Conservation (phyloP, 2,329 filamentous ascomycete species). For the Colletotrichum sp. region DNA sequence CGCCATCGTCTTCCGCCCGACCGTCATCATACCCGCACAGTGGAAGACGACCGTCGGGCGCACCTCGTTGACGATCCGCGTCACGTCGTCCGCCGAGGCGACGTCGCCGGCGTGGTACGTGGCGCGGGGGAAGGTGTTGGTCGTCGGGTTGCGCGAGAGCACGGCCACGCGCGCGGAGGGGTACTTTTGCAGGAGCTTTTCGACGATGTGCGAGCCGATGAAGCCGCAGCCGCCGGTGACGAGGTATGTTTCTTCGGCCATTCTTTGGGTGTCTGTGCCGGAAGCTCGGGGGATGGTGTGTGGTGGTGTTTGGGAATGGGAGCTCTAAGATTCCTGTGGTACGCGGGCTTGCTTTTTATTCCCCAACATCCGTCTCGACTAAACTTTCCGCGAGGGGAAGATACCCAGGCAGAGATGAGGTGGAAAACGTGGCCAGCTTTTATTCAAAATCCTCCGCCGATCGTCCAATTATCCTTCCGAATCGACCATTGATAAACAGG, state of each 20-base stretch:
- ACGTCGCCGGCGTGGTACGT: conserved; percentile 59
- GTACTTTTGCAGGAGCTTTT: conserved; percentile 44
- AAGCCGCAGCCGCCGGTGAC: conserved; percentile 63
- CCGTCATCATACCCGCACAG: conserved; percentile 50
- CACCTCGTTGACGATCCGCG: conserved; percentile 52
- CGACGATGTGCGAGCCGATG: conserved; percentile 58
- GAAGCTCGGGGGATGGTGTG: not conserved
- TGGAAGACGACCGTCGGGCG: conserved; percentile 68
- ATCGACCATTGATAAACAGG: not conserved
- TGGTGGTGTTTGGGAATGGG: not conserved
- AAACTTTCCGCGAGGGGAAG: not conserved
- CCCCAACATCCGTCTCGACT: not conserved
- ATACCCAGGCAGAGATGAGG: not conserved
- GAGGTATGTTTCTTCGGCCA: conserved; percentile 32
- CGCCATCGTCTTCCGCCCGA: not conserved
- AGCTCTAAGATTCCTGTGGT: not conserved
- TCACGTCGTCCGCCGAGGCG: conserved; percentile 48
- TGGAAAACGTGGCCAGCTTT: not conserved
- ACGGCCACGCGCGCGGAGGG: conserved; percentile 46
- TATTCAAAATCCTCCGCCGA: not conserved
- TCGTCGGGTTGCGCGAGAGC: conserved; percentile 49
- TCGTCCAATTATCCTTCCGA: not conserved
- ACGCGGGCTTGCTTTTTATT: not conserved
- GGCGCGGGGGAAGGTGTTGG: conserved; percentile 52
- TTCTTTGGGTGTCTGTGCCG: not conserved